Evolutionary conservation across 225 moss, liverwort and hornwort genomes (phyloP), one percentile per base, ranked within the genome.

Genomic region (Lunularia cruciata): DNA sequence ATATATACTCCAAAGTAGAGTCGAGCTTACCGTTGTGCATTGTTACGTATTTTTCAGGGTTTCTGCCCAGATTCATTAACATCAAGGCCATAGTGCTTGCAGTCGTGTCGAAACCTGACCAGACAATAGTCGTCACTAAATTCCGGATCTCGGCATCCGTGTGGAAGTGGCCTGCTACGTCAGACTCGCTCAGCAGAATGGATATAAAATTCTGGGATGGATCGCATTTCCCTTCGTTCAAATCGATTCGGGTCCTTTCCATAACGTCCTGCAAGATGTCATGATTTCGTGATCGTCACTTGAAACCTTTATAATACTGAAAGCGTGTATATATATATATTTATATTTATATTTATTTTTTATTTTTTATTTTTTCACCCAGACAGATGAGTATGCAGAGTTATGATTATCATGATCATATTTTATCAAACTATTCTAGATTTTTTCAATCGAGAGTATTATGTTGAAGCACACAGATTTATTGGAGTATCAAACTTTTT

Each of bases 101-200:
- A 14, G 63, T 64, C 13, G 63, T 45, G 12, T 64, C 63, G 6
- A 25, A 46, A 46, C 45, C 63, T 30, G 45, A 43, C 63, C 63
- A 64, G 18, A 64, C 12, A 3, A 20, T 18, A 25, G 28, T 30
- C 3, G 31, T 15, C 45, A 64, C 26, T 8, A 28, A 11, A 16
- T 45, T 30, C 23, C 27, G 63, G 16, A 64, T 64, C 16, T 64
- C 42, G 9, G 27, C 63, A 16, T 64, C 63, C 6, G 45, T 45
- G 63, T 45, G 19, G 28, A 28, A 46, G 42, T 64, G 46, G 10
- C 63, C 63, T 3, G 28, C 13, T 7, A 18, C 46, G 45, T 64
- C 46, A 46, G 46, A 28, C 46, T 64, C 45, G 9, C 39, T 43
- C 3, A 64, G 63, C 6, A 64, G 6, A 31, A 64, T 46, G 9